Base-by-base conservation (phyloP, 352 stramenopile genomes). In the Globisporangium iwayamae region DNA sequence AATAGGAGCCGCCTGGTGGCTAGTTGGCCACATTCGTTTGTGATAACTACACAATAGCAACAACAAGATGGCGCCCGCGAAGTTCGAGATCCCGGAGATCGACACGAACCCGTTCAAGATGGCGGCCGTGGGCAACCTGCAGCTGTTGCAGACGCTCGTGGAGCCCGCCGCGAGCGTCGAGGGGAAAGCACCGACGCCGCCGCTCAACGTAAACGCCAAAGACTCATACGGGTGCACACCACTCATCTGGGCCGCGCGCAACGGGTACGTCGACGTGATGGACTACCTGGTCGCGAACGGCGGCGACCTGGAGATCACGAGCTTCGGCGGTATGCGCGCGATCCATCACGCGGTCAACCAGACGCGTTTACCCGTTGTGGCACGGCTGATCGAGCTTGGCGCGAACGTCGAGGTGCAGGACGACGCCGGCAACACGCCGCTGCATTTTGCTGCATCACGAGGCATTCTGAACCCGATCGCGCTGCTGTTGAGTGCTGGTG, bases 51-150 rank as follows among this genome's bases (percentile, higher is more conserved):
- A 39, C 34, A 39, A 39, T 10, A 7, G 7, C 41, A 47, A 47
- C 8, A 47, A 6, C 18, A 22, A 48, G 30, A 46, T 65, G 48
- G 52, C 74, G 18, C 63, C 59, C 50, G 54, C 61, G n/a, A 94
- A 93, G 74, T 74, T 85, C 54, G 82, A 96, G 68, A 63, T 91
- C 56, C 81, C 83, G 0, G 85, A 91, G 20, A 81, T 94, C 56
- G 87, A 96, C 65, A 85, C 75, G 32, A 94, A 96, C 50, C 87
- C 83, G 48, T 94, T 91, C 63, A 96, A 96, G 72, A 89, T 96
- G 71, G 85, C 87, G 57, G 70, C 82, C 16, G 81, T 91, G 16
- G 87, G 87, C 25, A 93, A 96, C 51, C 48, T 93, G 32, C 73
- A 83, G 62, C 71, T 90, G 39, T 69, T 96, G 30, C 75, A 83